Percentiles rank a stretch among this genome's conserved stretches.
Evolutionary conservation across 176 grass and related monocot species (phyloP).

Genomic region (Olyra latifolia): DNA sequence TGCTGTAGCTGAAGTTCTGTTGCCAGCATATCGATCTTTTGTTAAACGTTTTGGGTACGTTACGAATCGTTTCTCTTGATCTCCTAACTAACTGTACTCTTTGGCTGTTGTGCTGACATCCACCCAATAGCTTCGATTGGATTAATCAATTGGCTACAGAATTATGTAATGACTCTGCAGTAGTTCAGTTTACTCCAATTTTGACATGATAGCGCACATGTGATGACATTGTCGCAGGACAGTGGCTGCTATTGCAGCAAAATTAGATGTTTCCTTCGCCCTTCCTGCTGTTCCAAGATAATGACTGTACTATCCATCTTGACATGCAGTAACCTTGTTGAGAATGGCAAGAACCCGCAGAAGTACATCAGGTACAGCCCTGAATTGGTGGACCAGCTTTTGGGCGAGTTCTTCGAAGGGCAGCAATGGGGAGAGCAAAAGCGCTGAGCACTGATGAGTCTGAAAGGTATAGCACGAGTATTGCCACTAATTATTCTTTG

Average conservation of each 20-base stretch:
- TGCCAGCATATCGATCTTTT: slow-evolving; percentile 93
- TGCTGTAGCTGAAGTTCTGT: slow-evolving; percentile 79
- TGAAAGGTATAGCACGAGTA: background rate
- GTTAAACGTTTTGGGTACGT: slow-evolving; percentile 88
- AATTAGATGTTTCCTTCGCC: background rate
- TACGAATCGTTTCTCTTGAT: background rate
- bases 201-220: background rate
- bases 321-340: slow-evolving; percentile 54
- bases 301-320: slow-evolving; percentile 5
- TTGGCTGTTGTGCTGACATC: background rate
- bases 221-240: background rate
- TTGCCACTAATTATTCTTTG: slow-evolving; percentile 23
- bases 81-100: background rate
- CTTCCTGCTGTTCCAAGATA: background rate
- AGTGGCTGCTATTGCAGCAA: background rate
- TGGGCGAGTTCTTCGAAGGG: slow-evolving; percentile 78
- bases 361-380: slow-evolving; percentile 75
- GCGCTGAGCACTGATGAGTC: slow-evolving; percentile 35
- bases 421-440: slow-evolving; percentile 68
- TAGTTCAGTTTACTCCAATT: background rate
- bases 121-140: background rate
- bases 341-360: slow-evolving; percentile 75
- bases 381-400: slow-evolving; percentile 62
- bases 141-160: background rate
- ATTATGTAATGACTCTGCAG: background rate